phyloP scores from a whole-genome alignment of 192 early-diverging fungal genomes.

The Paraglomus occultum region DNA sequence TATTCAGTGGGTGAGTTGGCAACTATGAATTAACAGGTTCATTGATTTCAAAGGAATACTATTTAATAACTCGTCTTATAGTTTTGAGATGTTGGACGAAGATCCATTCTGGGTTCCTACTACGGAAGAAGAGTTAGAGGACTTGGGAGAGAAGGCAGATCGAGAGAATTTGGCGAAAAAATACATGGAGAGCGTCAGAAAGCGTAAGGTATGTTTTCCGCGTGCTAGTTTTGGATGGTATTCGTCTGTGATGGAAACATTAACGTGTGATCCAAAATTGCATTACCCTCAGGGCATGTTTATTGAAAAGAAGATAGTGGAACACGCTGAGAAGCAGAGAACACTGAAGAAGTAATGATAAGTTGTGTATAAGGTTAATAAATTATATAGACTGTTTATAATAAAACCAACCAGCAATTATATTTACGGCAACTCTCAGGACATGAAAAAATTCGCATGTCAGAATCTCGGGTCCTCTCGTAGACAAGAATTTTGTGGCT shows the following conservation, averaged over 20 bases:
- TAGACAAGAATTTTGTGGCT: no score
- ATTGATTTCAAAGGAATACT: neutral
- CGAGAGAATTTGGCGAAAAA: constrained; percentile 92
- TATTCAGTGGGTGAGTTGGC: constrained; percentile 76
- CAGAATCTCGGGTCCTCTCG: no score
- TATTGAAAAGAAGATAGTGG: constrained; percentile 89
- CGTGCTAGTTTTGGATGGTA: neutral
- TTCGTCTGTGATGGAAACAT: neutral
- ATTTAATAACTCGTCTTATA: constrained; percentile 19
- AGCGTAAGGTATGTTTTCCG: constrained; percentile 78
- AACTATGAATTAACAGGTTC: neutral
- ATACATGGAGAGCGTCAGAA: constrained; percentile 94
- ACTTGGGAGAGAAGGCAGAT: constrained; percentile 97
- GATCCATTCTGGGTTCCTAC: constrained; percentile 99
- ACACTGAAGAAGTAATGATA: constrained; percentile 70
- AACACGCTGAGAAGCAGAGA: constrained; percentile 82
- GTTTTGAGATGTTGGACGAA: constrained; percentile 84
- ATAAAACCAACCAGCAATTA: no score
- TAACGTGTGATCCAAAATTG: neutral
- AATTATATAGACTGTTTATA: no score
- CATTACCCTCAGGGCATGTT: constrained; percentile 62
- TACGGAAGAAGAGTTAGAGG: constrained; percentile 97
- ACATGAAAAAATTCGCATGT: no score
- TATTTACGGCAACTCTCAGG: no score
- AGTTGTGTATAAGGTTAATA: neutral